phyloP scores from a whole-genome alignment of 1,284 basidiomycete genomes.

The Pseudozyma pruni region DNA sequence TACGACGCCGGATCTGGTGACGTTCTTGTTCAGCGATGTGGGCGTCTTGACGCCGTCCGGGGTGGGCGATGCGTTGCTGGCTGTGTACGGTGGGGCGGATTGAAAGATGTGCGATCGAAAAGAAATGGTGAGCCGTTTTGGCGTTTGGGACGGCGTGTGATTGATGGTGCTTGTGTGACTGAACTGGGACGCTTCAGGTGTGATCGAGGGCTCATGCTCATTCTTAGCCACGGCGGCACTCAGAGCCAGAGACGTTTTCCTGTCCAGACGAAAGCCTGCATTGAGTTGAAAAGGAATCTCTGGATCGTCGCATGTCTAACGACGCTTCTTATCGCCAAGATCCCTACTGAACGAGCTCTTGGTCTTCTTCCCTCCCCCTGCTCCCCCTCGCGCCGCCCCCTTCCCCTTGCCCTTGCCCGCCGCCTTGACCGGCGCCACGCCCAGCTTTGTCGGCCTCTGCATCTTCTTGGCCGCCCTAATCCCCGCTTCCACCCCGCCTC shows the following conservation, averaged over 20 bases:
- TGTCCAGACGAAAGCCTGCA: no score
- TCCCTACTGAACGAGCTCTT: constrained; percentile 48
- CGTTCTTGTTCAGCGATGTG: constrained; percentile 88
- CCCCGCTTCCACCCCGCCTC: constrained; percentile 40
- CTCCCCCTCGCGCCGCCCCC: neutral
- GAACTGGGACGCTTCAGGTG: no score
- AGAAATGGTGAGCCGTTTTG: neutral
- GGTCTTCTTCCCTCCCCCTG: constrained; percentile 18
- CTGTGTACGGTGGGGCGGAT: constrained; percentile 75
- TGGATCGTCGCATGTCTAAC: constrained; percentile 1
- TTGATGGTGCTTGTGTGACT: no score
- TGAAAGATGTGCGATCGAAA: neutral
- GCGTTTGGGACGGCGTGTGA: no score
- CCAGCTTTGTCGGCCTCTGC: constrained; percentile 58
- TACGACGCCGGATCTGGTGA: constrained; percentile 79
- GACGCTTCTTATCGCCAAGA: constrained; percentile 32
- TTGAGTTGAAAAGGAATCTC: no score
- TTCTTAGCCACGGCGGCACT: no score
- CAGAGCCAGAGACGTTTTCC: no score
- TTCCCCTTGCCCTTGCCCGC: constrained; percentile 29
- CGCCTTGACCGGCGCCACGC: constrained; percentile 38
- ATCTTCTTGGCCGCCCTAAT: constrained; percentile 62
- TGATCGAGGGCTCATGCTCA: no score
- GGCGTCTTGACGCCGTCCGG: constrained; percentile 90
- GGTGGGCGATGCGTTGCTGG: constrained; percentile 87